phyloP scores from a whole-genome alignment of 2,329 filamentous ascomycete genomes.

The Alternaria sp. region DNA sequence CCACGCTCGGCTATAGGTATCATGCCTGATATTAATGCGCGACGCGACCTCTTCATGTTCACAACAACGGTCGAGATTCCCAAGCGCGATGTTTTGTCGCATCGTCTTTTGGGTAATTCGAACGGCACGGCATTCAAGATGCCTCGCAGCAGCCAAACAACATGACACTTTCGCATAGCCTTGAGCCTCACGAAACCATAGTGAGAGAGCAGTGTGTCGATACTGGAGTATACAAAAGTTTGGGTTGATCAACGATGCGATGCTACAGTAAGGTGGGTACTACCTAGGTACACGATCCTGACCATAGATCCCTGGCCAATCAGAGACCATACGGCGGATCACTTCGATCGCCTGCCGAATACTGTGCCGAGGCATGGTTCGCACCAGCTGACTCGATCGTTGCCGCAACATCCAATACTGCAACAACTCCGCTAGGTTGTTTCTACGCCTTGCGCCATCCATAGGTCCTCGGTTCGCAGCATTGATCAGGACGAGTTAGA shows the following conservation, averaged over 20 bases:
- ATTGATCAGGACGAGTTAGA: neutral
- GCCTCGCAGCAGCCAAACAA: too few relatives aligned
- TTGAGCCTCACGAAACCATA: neutral
- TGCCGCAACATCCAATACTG: neutral
- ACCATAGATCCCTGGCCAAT: neutral
- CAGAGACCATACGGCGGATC: neutral
- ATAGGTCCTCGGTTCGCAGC: neutral
- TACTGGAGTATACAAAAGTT: neutral
- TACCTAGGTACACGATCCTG: neutral
- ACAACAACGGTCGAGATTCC: too few relatives aligned
- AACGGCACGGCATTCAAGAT: too few relatives aligned
- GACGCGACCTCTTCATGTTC: too few relatives aligned
- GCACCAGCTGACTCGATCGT: neutral
- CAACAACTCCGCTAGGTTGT: neutral
- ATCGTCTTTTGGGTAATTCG: too few relatives aligned
- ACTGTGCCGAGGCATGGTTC: neutral
- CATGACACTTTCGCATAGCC: neutral
- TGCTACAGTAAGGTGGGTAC: neutral
- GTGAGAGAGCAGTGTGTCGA: neutral
- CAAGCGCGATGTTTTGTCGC: too few relatives aligned
- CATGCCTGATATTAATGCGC: too few relatives aligned
- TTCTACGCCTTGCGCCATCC: neutral
- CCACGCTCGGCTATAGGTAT: too few relatives aligned
- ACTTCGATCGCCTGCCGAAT: neutral
- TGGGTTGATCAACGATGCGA: accelerated